phyloP scores from a whole-genome alignment of 1,284 basidiomycete genomes.

The Athelia sp. region DNA sequence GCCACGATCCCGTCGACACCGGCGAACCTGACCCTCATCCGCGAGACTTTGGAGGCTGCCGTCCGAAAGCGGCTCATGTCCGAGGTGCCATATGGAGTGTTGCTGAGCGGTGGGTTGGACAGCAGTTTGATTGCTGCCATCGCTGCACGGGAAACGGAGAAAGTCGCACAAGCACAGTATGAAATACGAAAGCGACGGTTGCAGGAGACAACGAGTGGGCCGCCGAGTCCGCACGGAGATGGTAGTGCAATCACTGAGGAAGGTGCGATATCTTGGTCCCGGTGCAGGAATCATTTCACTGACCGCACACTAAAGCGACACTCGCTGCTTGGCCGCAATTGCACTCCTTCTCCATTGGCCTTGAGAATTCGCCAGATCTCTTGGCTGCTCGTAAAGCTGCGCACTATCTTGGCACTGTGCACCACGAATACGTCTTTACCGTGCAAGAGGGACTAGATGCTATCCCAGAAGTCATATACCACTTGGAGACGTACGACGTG shows the following conservation, averaged over 20 bases:
- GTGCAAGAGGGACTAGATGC: conserved; percentile 98
- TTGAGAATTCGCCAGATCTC: conserved; percentile 94
- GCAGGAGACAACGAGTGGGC: conserved; percentile 48
- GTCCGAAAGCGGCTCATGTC: conserved; percentile 98
- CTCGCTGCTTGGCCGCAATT: conserved; percentile 93
- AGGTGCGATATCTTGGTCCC: conserved; percentile 33
- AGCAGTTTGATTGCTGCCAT: conserved; percentile 96
- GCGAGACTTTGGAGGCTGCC: conserved; percentile 85
- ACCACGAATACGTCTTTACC: conserved; percentile 98
- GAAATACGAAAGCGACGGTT: conserved; percentile 61
- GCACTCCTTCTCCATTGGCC: conserved; percentile 97
- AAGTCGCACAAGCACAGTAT: conserved; percentile 77
- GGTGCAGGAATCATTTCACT: neutral
- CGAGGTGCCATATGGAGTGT: conserved; percentile 97
- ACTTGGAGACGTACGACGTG: conserved; percentile 98
- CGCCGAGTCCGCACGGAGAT: conserved; percentile 44
- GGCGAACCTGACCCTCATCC: conserved; percentile 68
- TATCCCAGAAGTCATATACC: conserved; percentile 96
- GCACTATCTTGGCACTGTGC: conserved; percentile 89
- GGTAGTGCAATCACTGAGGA: conserved; percentile 42
- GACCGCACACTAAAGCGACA: conserved; percentile 38
- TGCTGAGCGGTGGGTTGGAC: conserved; percentile 94
- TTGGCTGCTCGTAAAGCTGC: conserved; percentile 94
- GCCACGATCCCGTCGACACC: conserved; percentile 57
- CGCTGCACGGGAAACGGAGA: conserved; percentile 96